Evolutionary conservation across 2,329 filamentous ascomycete genomes (phyloP), one percentile per base, ranked within the genome.

Genomic region (Plectosphaerella sp.): DNA sequence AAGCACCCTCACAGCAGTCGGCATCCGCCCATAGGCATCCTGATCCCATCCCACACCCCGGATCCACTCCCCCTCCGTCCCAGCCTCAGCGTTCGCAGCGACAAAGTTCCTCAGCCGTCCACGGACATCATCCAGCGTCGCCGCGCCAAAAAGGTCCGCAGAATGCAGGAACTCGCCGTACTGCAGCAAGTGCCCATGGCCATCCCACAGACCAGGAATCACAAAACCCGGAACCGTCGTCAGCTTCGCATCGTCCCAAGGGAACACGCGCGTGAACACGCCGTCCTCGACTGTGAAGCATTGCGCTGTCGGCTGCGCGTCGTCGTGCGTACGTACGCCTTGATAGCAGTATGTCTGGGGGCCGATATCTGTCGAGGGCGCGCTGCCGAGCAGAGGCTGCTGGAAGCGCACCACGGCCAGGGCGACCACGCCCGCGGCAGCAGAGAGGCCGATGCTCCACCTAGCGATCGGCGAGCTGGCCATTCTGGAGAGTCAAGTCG

Each of bases 21-120:
- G 86, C 84, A 87, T 85, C 6, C 76, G 76, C 2, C 81, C 80
- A 61, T 87, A 79, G 20, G 75, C 72, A 53, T 80, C 82, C 68
- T 89, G 86, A 61, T 89, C 86, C 86, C 86, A 89, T 1, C 86
- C 86, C 14, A 86, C 75, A 0, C 86, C 86, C 51, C 84, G 72
- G 45, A 87, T 67, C 86, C 86, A 89, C 51, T 82, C 75, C 7
- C 75, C 68, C 35, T 68, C 71, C 0, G 73, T 74, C 1, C 84
- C 85, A 10, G 73, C 74, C 0, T 69, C 75, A 0, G 78, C 73
- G 56, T 84, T 75, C 4, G 62, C 58, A 1, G 59, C 62, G 22
- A 83, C 64, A 55, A 87, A 87, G 2, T 62, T 61, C 9, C 70
- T 70, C 39, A 88, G 67, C 5, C 83, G 74, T 7, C 59, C 52